phyloP scores from a whole-genome alignment of 441 rosid genomes.

The Flueggea neowawraea region DNA sequence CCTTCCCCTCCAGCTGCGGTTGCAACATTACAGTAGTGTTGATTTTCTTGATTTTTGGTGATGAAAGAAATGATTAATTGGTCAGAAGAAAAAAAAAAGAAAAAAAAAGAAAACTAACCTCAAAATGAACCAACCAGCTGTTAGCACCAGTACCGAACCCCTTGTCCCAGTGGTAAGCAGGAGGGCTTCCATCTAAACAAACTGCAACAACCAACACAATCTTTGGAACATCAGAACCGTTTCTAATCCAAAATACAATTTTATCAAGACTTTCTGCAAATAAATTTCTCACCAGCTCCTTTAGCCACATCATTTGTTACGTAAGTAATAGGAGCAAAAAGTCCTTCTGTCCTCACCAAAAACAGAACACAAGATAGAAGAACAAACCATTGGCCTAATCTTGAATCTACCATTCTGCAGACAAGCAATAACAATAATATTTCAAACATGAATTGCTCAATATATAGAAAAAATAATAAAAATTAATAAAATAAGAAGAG shows the following conservation, averaged over 20 bases:
- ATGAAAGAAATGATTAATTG: too few species aligned
- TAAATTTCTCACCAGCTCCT: conserved; percentile 71
- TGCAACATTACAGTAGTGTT: too few species aligned
- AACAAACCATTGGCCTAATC: conserved; percentile 39
- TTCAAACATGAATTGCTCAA: too few species aligned
- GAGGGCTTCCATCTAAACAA: conserved; percentile 64
- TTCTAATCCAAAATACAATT: background rate
- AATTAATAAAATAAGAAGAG: too few species aligned
- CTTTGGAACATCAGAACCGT: conserved; percentile 2
- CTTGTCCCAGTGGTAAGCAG: conserved; percentile 49
- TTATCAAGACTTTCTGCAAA: background rate
- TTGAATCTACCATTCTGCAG: conserved; percentile 56
- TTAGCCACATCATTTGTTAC: conserved; percentile 54
- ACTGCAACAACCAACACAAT: conserved; percentile 28
- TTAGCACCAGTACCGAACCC: conserved; percentile 49
- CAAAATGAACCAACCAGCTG: conserved; percentile 54
- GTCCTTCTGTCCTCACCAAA: conserved; percentile 42
- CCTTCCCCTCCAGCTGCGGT: too few species aligned
- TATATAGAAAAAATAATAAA: too few species aligned
- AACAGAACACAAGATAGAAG: conserved; percentile 32
- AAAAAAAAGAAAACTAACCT: conserved; percentile 28
- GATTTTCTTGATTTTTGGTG: too few species aligned
- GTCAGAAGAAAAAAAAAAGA: too few species aligned
- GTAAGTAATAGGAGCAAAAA: conserved; percentile 51
- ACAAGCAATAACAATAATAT: background rate